Evolutionary conservation across 306 rosid genomes (phyloP), one percentile per base, ranked within the genome.

Genomic region (Crotalaria pallida): DNA sequence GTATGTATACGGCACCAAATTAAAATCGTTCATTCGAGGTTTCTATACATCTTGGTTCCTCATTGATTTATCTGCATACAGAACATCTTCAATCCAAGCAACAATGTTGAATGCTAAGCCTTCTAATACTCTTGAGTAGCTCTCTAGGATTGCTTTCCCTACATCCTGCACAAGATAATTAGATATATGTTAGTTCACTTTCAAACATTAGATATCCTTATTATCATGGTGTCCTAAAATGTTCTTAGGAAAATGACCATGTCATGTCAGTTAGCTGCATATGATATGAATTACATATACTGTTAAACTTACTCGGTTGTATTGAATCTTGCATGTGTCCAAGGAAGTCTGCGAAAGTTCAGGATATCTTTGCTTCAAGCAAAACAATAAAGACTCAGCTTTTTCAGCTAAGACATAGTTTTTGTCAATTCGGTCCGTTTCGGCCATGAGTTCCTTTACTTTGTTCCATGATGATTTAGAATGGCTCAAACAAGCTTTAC

Each of bases 321-420:
- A 87, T 68, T 95, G 93, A 82, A 95, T 91, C 84, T 95, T 95
- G 93, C 88, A 80, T 15, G 96, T 82, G 80, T 91, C 99, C 86
- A 95, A 79, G 7, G 96, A 83, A 18, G 99, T 95, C 74, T 95
- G 97, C 23, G 97, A 82, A 56, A 95, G 96, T 59, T 86, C 97
- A 71, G 97, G 99, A 72, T 75, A 95, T 61, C 92, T 89, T 81
- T 87, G 96, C 81, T 91, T 95, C 89, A 95, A 80, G 68, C 85
- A 80, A 63, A 86, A 83, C 76, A 95, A 59, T 27, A 91, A 68
- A 52, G 82, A 84, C 45, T 87, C 99, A 0, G 96, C 96, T 85
- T 88, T 89, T 68, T 95, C 96, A 1, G 99, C 97, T 75, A 95
- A 81, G 38, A 77, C 22, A 68, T 66, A 88, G 74, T 95, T 95